Evolutionary conservation across 23 red algal species (phyloP).

Genomic region (Gracilariopsis chorda): DNA sequence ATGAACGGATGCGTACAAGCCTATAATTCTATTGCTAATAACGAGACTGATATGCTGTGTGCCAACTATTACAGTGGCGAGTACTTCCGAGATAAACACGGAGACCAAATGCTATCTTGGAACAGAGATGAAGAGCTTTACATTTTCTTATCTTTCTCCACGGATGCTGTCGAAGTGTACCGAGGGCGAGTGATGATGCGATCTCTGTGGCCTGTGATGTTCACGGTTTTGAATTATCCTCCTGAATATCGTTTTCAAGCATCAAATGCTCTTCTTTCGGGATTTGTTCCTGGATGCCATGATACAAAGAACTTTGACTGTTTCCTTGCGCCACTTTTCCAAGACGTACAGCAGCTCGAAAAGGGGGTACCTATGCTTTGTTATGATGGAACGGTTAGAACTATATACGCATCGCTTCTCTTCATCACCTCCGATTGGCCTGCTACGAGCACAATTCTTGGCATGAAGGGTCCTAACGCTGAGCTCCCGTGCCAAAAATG

Average conservation of each 20-base stretch:
- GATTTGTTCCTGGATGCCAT: background rate
- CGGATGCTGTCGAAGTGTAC: background rate
- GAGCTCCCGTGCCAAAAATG: background rate
- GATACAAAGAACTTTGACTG: background rate
- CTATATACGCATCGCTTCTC: background rate
- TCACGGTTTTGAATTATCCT: background rate
- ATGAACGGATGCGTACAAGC: background rate
- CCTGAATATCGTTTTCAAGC: background rate
- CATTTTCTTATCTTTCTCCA: background rate
- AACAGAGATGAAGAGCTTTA: background rate
- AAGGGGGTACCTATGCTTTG: background rate
- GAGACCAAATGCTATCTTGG: background rate
- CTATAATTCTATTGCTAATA: background rate
- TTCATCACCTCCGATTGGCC: constrained; percentile 2
- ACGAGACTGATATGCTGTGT: too few species aligned
- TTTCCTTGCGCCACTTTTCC: background rate
- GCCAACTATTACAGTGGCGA: background rate
- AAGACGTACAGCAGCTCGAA: background rate
- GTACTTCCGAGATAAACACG: background rate
- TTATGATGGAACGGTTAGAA: background rate
- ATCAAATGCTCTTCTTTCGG: background rate
- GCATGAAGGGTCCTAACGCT: background rate
- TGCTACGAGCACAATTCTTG: background rate
- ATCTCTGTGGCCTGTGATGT: constrained; percentile 14
- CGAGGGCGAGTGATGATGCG: background rate